Base-by-base conservation (phyloP, 345 rosid genomes). In the Salix udensis region DNA sequence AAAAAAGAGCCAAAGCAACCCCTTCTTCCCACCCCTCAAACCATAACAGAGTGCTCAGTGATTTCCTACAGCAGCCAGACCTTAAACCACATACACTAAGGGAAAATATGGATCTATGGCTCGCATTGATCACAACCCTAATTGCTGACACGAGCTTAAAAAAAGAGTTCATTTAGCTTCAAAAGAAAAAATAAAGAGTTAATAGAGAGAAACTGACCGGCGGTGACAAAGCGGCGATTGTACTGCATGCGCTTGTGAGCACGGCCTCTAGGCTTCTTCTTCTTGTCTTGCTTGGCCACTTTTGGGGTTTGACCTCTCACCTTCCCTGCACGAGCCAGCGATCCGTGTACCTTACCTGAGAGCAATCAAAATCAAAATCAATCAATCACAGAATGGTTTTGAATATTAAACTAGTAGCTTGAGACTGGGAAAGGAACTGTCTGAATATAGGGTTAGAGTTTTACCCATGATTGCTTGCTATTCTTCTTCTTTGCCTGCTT, bases 231-330 rank as follows among this genome's bases (percentile, higher is more conserved):
- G 62, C 62, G 62, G 62, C 62, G 28, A 23, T 55, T 55, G 62
- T 55, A 55, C 28, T n/a, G 62, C 62, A 55, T 55, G 28, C 62
- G 62, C 62, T 55, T 55, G 62, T 55, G 62, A 5, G 62, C 62
- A 55, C 62, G 28, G 28, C 62, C 62, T 55, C 62, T 55, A 55
- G 62, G 62, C 26, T 55, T 55, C 62, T 55, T 55, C 62, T 55
- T 55, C 62, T 55, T 55, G 10, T 55, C 62, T 55, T n/a, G 62
- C 62, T 55, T 55, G 13, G 62, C 62, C 26, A 55, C 28, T 55
- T 55, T 55, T n/a, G 28, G 62, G 62, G 62, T 55, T 55, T 55
- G 62, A 55, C 62, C 62, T 55, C 62, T 55, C 62, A 55, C 62
- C 28, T 55, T n/a, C 28, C 28, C 62, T 55, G 28, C 62, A 55